Evolutionary conservation across 306 rosid species (phyloP), one percentile per base, ranked within the genome.

Genomic region (Geum urbanum): DNA sequence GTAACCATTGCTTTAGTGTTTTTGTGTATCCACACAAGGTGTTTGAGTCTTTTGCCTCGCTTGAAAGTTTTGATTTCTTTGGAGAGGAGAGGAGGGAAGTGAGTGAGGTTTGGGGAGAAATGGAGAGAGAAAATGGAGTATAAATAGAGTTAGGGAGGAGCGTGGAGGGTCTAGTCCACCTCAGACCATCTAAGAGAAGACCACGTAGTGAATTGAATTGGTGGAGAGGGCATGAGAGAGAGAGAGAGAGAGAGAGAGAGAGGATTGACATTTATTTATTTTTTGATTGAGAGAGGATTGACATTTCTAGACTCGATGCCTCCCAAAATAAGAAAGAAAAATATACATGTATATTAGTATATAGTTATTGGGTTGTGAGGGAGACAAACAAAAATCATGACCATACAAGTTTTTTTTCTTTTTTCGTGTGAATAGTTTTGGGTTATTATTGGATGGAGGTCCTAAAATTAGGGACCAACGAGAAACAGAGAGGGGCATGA

Each of bases 191-290:
- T 64, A 27, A 64, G 69, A 69, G 86, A 79, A 79, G 78, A 84
- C 76, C 92, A 88, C 96, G 94, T 70, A 55, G 1, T 79, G 76
- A 73, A 85, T 88, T 73, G 76, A 73, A 85, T 88, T 73, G 81
- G 79, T 78, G 83, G 77, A 74, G 78, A 78, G 68, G 78, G 77
- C 78, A 76, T 76, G 78, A 72, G 80, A 55, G 32, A 27, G 2
- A 27, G 32, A 27, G 32, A n/a, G n/a, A n/a, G n/a, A n/a, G n/a
- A n/a, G n/a, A n/a, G n/a, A n/a, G n/a, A n/a, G n/a, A n/a, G n/a
- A n/a, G n/a, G n/a, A n/a, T n/a, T n/a, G n/a, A n/a, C n/a, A n/a
- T n/a, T n/a, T n/a, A n/a, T n/a, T n/a, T n/a, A n/a, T n/a, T n/a
- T n/a, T n/a, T n/a, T n/a, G n/a, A n/a, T n/a, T n/a, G n/a, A n/a